Evolutionary conservation across 768 basidiomycete species (phyloP).

Genomic region (Xerocomellus amylosporus): DNA sequence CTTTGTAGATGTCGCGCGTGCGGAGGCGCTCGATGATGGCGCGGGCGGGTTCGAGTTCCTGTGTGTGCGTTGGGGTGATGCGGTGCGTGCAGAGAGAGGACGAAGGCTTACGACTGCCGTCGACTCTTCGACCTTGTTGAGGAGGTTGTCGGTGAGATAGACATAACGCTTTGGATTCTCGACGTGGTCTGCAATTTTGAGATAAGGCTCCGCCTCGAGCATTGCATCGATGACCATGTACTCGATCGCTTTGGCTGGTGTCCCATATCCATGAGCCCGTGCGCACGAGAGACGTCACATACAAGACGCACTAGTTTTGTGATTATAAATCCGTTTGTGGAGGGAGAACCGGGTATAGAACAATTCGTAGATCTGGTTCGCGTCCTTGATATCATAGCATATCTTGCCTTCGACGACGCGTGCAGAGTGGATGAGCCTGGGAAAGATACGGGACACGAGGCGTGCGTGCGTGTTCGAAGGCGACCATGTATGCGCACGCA

Average conservation of each 20-base stretch:
- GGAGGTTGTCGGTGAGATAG: conserved; percentile 66
- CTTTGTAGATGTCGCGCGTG: conserved; percentile 62
- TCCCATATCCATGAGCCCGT: neutral
- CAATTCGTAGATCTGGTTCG: conserved; percentile 70
- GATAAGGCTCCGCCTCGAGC: conserved; percentile 59
- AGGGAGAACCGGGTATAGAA: conserved; percentile 72
- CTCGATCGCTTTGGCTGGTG: conserved; percentile 71
- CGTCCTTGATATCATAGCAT: conserved; percentile 81
- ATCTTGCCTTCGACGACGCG: conserved; percentile 73
- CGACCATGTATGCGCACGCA: conserved; percentile 12
- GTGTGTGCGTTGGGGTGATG: neutral
- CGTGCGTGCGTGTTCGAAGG: neutral
- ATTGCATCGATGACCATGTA: conserved; percentile 83
- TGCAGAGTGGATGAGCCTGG: conserved; percentile 68
- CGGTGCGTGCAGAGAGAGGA: too few species aligned
- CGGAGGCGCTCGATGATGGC: conserved; percentile 61
- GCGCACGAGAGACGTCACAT: neutral
- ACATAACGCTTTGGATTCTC: conserved; percentile 58
- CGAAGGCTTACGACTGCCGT: conserved; percentile 27
- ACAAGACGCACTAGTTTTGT: conserved; percentile 52
- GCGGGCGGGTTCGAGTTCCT: conserved; percentile 62
- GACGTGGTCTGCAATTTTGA: conserved; percentile 59
- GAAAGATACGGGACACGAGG: neutral
- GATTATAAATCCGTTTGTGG: conserved; percentile 82
- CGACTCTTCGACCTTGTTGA: conserved; percentile 55